Evolutionary conservation across 2,329 filamentous ascomycete genomes (phyloP), one percentile per base, ranked within the genome.

Genomic region (Fusarium brachygibbosum): DNA sequence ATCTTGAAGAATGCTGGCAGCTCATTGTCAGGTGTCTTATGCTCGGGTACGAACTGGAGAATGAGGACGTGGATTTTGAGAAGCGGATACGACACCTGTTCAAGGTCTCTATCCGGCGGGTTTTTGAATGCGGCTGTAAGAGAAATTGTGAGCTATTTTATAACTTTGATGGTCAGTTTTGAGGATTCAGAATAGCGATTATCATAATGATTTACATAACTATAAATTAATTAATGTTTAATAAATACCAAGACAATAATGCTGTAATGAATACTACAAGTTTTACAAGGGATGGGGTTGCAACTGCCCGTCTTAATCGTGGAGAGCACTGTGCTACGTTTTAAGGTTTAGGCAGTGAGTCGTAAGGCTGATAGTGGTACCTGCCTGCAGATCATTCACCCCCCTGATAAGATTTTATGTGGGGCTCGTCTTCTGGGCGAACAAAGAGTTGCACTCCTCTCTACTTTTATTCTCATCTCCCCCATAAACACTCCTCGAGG

Each of bases 1-100:
- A 67, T n/a, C 50, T 67, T 3, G 46, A 63, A 1, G n/a, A 67
- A 12, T 67, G 64, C 13, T 67, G 64, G 64, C 25, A 63, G 12
- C 46, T 67, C 3, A 44, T 67, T 14, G 41, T 68, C 0, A 50
- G 57, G 25, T 67, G 63, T 25, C 10, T 38, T n/a, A 67, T 67
- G 64, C 3, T 67, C 1, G 55, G 63, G 0, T 3, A 6, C 10
- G 63, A 66, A n/a, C 4, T 66, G 2, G 21, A 14, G 11, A 6
- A 28, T 28, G 35, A 25, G 2, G 2, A 11, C 11, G 31, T 52
- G 41, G 19, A 44, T 9, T 42, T 52, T 6, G 50, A 49, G 12
- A 7, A 4, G 5, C 12, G 23, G 2, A 9, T 55, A 0, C 10
- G 5, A 10, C 13, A 5, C 1, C 7, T 29, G 19, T 37, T 51